Percentiles rank a stretch among this genome's conserved stretches.
Conservation (phyloP, 2,329 filamentous ascomycete species). For the Ambrosiella xylebori region DNA sequence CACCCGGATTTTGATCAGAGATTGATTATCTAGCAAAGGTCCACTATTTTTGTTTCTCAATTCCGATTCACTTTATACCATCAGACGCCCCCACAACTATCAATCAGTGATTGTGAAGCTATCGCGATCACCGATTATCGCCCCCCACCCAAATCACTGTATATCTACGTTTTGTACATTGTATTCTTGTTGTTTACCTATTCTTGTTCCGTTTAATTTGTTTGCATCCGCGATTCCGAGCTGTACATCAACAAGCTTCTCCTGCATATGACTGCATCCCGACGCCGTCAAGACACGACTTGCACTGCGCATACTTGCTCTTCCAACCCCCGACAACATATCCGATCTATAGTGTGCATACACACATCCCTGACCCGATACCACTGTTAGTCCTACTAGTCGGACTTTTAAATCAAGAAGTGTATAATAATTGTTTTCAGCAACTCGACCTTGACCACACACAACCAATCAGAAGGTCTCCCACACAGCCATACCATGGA, state of each 20-base stretch:
- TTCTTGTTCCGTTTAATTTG: neutral
- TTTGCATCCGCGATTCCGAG: neutral
- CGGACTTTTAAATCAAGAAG: neutral
- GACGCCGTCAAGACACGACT: neutral
- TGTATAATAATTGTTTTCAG: neutral
- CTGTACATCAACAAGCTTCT: neutral
- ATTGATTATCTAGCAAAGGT: neutral
- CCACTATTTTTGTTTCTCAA: neutral
- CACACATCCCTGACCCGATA: neutral
- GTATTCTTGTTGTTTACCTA: slow-evolving; percentile 12
- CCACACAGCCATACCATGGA: neutral
- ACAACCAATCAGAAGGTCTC: neutral
- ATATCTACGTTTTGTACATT: neutral
- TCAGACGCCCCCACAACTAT: neutral
- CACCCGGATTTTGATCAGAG: neutral
- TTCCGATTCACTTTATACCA: neutral
- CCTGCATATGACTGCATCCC: neutral
- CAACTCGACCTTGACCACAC: neutral
- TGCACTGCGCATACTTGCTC: neutral
- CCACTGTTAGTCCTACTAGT: neutral
- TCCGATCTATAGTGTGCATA: neutral
- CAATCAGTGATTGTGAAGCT: neutral
- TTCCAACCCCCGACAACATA: neutral
- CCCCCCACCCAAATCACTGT: neutral
- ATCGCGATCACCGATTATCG: neutral